Base-by-base conservation (phyloP, 108 stramenopile genomes). In the Fragilaria crotonensis region DNA sequence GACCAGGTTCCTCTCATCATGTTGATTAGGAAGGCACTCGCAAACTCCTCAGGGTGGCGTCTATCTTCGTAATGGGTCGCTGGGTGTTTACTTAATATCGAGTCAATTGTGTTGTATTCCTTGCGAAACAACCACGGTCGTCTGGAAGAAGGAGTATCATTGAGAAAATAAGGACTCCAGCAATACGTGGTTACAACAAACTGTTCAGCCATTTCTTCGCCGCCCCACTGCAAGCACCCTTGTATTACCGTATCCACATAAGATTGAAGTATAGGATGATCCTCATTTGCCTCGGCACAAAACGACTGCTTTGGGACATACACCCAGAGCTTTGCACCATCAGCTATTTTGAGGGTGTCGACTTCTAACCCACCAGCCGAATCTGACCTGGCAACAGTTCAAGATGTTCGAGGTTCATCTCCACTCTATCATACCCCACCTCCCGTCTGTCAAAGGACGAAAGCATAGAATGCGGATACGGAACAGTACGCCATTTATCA, bases 201-300 rank as follows among this genome's bases (percentile, higher is more conserved):
- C 48, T 67, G 19, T 31, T 74, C 70, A n/a, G 77, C 83, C 79
- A 84, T 78, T 25, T 23, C 23, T 33, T 67, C 68, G 1, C 83
- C 83, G n/a, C 83, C 83, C 83, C 83, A 84, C 57, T 80, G 76
- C 21, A 85, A 53, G 59, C 84, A 85, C 1, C 84, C 84, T 36
- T 81, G 84, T 19, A 85, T 54, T 33, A 85, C 80, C 0, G 80
- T 85, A 44, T 85, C 84, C 20, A 85, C 84, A 48, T 85, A 85
- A 20, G 78, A 77, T 66, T 81, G 84, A 3, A 85, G 47, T 9
- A 83, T 46, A 0, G 81, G 84, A 49, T 86, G 78, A 55, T 81
- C 75, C 47, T 82, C 80, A 36, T 82, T 78, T 18, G 80, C 75
- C 28, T 63, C 52, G n/a, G 55, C 45, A 21, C 51, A 59, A 20